These are phyloP conservation scores for Exophiala spinifera DNA, from an alignment of 2,329 filamentous ascomycete genomes.

Conservation along the genomic window DNA sequence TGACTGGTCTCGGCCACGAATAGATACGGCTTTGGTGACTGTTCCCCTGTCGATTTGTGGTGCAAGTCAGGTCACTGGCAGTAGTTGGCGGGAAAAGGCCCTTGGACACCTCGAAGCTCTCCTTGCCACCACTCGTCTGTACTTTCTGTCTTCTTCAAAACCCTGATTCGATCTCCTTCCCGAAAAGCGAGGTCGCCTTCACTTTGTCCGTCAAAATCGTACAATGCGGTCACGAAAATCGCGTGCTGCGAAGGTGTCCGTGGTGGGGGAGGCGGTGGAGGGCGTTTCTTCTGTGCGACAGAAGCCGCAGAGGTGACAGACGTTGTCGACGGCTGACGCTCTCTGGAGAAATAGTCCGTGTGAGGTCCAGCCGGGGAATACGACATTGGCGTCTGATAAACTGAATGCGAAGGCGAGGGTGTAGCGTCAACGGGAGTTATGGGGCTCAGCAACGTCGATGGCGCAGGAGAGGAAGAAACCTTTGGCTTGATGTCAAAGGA, in stretches of 20 bases:
- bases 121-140: conserved; percentile 88
- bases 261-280: conserved; percentile 70
- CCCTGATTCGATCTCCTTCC: conserved; percentile 73
- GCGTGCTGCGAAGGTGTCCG: conserved; percentile 52
- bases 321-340: conserved; percentile 40
- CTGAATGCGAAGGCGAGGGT: conserved; percentile 30
- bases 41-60: no score
- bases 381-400: conserved; percentile 31
- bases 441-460: conserved; percentile 32
- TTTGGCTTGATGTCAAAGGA: conserved; percentile 35
- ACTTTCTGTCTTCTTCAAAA: conserved; percentile 74
- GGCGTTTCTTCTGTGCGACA: conserved; percentile 67
- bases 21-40: no score
- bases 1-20: no score
- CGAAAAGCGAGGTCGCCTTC: conserved; percentile 69
- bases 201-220: conserved; percentile 69
- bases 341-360: conserved; percentile 46
- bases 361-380: conserved; percentile 42
- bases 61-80: conserved; percentile 39
- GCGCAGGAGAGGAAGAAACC: conserved; percentile 32
- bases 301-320: conserved; percentile 31
- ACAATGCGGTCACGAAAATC: conserved; percentile 66
- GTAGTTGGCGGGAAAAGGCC: conserved; percentile 82
- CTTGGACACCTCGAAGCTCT: conserved; percentile 64
- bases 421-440: conserved; percentile 25